Conservation (phyloP, 2,329 filamentous ascomycete genomes). For the Plectosphaerella plurivora region DNA sequence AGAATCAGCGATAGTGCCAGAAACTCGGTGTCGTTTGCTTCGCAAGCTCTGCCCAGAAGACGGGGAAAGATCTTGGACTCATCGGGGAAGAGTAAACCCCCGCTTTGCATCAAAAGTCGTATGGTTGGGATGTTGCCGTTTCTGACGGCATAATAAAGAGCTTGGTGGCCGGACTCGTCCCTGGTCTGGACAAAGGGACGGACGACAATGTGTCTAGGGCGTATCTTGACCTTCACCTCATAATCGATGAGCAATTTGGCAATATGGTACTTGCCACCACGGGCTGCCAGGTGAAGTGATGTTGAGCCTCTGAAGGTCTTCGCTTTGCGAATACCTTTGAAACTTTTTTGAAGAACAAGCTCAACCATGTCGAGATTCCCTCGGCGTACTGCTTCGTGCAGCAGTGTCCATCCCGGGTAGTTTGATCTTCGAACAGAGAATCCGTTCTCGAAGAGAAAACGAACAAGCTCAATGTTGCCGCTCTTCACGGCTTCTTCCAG, state of each 20-base stretch:
- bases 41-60: too few relatives aligned
- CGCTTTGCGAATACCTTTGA: background rate
- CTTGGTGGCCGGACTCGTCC: too few relatives aligned
- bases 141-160: too few relatives aligned
- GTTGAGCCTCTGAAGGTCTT: background rate
- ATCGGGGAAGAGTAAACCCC: too few relatives aligned
- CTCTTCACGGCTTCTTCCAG: background rate
- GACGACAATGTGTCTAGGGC: background rate
- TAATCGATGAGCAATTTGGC: background rate
- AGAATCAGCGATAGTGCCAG: too few relatives aligned
- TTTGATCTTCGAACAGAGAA: background rate
- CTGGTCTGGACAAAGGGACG: background rate
- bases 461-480: background rate
- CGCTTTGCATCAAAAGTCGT: too few relatives aligned
- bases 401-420: background rate
- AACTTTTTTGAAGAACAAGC: background rate
- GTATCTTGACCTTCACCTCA: background rate
- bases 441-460: background rate
- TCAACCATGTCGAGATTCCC: background rate
- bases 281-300: background rate
- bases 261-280: background rate
- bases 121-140: too few relatives aligned
- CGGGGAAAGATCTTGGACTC: too few relatives aligned
- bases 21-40: too few relatives aligned
- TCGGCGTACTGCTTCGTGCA: background rate